A percentile compares a stretch with the other conserved stretches of the same genome.
phyloP scores from a whole-genome alignment of 2,329 filamentous ascomycete genomes.

The Neofusicoccum laricinum region DNA sequence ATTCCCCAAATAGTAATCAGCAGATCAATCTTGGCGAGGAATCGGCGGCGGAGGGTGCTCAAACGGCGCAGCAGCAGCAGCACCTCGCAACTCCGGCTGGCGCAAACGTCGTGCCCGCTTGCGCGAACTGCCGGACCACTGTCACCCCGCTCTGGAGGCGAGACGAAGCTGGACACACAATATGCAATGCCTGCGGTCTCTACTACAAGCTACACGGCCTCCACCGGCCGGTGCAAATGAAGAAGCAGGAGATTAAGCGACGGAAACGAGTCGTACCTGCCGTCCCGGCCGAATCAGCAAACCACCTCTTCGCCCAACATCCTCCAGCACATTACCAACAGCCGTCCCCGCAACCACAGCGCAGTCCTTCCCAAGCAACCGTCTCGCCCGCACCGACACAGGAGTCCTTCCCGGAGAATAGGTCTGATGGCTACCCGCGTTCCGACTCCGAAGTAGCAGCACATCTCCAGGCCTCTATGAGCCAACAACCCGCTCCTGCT shows the following conservation, averaged over 20 bases:
- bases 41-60: slow-evolving; percentile 17
- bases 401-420: slow-evolving; percentile 8
- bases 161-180: slow-evolving; percentile 91
- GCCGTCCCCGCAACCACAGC: background rate
- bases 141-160: slow-evolving; percentile 94
- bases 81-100: slow-evolving; percentile 31
- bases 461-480: slow-evolving; percentile 10
- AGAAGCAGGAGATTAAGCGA: slow-evolving; percentile 94
- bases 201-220: slow-evolving; percentile 96
- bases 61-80: slow-evolving; percentile 21
- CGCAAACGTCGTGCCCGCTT: slow-evolving; percentile 74
- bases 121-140: slow-evolving; percentile 94
- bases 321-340: slow-evolving; percentile 12
- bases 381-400: slow-evolving; percentile 9
- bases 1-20: slow-evolving; percentile 19
- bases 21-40: slow-evolving; percentile 31
- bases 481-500: background rate
- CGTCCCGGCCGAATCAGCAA: slow-evolving; percentile 33
- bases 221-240: slow-evolving; percentile 96
- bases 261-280: slow-evolving; percentile 77
- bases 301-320: slow-evolving; percentile 14
- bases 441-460: slow-evolving; percentile 14
- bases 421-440: background rate
- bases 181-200: slow-evolving; percentile 87
- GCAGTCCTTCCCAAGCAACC: slow-evolving; percentile 5